phyloP scores from a whole-genome alignment of 2,329 filamentous ascomycete species.

The Myriosclerotinia curreyana region DNA sequence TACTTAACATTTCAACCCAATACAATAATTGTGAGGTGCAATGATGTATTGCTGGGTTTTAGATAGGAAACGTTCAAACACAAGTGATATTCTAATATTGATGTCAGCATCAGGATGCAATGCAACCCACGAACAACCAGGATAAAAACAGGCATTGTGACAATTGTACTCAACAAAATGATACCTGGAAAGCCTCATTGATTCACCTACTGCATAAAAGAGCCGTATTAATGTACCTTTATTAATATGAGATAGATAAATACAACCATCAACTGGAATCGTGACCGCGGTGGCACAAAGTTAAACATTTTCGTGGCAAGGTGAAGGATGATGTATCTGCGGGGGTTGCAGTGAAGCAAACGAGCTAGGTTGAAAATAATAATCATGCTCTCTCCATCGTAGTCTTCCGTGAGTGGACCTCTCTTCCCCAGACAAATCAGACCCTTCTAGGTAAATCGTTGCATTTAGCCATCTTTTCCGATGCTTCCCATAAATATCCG shows the following conservation, averaged over 20 bases:
- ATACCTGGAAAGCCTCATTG: neutral
- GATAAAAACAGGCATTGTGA: neutral
- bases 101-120: slow-evolving; percentile 9
- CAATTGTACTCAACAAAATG: slow-evolving; percentile 2
- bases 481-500: slow-evolving; percentile 17
- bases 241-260: neutral
- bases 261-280: neutral
- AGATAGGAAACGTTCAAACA: neutral
- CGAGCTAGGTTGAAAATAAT: neutral
- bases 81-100: neutral
- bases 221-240: neutral
- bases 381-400: neutral
- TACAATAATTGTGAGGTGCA: neutral
- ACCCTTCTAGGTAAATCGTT: neutral
- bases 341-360: slow-evolving; percentile 12
- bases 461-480: slow-evolving; percentile 19
- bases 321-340: neutral
- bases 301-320: neutral
- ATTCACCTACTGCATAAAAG: neutral
- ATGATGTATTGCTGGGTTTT: neutral
- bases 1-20: neutral
- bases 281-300: neutral
- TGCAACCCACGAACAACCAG: neutral
- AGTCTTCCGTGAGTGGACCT: slow-evolving; percentile 10
- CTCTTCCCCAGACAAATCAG: slow-evolving; percentile 11